Evolutionary conservation across 108 stramenopile species (phyloP), one percentile per base, ranked within the genome.

Genomic region (Skeletonema marinoi): DNA sequence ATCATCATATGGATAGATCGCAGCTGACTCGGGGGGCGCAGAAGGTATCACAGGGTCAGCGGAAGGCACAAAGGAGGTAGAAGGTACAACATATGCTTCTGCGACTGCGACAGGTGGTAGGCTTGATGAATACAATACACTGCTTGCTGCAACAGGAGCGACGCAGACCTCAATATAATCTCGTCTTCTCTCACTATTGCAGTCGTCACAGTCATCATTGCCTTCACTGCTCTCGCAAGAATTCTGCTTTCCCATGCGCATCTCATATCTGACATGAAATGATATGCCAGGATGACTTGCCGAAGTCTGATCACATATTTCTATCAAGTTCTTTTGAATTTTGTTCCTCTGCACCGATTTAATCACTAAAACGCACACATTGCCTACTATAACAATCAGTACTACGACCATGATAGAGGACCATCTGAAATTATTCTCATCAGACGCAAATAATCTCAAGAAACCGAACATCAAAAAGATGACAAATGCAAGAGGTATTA

Each of bases 241-340:
- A 56, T 56, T 56, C 6, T 10, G 0, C 25, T 25, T 21, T 56
- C 54, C 54, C 6, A 9, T 56, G 25, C 54, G 54, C 54, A 29
- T 25, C 54, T 56, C 21, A 56, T 56, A 56, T 7, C 54, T 56
- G 6, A 56, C 54, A 25, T 56, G 54, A 56, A 56, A 56, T 29
- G 54, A 56, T 10, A 56, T 56, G 19, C 54, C 54, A 10, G 54
- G 54, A 56, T 56, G 54, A 56, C 54, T 56, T 56, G 54, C 21
- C 25, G 54, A 10, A 56, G 54, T 56, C 54, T 25, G 29, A 0
- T 56, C 54, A 56, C 54, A 56, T 10, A 56, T 25, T 2, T 21
- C 25, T 21, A 56, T 25, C 21, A 56, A 56, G 10, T 56, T 29
- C 54, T 56, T 56, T 25, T 25, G 25, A 2, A 56, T 56, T 29